phyloP scores from a whole-genome alignment of 176 grass and related monocot species.

The Musa itinerans region DNA sequence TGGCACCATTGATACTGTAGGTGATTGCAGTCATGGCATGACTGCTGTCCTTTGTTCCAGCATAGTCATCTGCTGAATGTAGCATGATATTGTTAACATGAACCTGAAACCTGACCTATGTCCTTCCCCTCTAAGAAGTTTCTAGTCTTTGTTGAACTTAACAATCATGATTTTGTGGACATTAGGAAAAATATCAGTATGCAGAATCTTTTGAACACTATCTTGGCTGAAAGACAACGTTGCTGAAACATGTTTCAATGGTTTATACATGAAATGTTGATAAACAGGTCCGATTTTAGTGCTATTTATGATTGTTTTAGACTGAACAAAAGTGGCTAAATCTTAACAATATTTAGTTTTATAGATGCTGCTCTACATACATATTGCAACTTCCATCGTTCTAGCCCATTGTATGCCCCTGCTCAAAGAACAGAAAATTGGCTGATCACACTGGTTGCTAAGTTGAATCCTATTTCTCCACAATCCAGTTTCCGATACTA shows the following conservation, averaged over 20 bases:
- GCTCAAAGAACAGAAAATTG: background rate
- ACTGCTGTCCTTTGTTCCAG: background rate
- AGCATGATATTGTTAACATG: conserved; percentile 1
- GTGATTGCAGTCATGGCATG: background rate
- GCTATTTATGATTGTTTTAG: background rate
- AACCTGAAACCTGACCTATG: background rate
- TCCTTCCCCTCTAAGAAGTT: background rate
- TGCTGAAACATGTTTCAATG: too few relatives aligned
- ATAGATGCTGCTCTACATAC: background rate
- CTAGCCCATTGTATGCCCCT: background rate
- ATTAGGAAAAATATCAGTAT: too few relatives aligned
- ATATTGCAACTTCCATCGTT: background rate
- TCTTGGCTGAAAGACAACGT: too few relatives aligned
- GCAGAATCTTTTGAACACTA: background rate
- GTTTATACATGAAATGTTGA: background rate
- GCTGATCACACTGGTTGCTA: background rate
- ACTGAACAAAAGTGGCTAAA: background rate
- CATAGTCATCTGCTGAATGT: background rate
- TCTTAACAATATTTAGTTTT: background rate
- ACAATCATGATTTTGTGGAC: too few relatives aligned
- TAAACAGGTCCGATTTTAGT: background rate
- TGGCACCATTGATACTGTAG: background rate
- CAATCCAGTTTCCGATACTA: background rate
- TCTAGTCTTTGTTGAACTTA: background rate
- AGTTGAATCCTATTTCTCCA: background rate